Evolutionary conservation across 1,284 basidiomycete species (phyloP).

Genomic region (Papiliotrema laurentii): DNA sequence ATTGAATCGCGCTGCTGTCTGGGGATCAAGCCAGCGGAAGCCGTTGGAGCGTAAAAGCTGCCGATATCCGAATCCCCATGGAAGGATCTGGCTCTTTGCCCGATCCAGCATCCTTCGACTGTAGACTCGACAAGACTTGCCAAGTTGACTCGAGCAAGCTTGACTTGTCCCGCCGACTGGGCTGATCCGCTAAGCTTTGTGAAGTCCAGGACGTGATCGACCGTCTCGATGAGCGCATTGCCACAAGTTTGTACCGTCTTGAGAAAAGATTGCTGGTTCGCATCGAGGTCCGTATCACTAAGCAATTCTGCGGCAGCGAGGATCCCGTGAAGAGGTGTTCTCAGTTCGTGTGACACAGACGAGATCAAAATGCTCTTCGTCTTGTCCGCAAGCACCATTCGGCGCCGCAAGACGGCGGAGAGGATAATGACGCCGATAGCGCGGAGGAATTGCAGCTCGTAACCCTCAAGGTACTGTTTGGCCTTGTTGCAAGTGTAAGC

Average conservation of each 20-base stretch:
- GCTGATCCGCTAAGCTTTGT: conserved; percentile 85
- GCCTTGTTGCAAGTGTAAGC: conserved; percentile 77
- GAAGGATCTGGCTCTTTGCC: conserved; percentile 73
- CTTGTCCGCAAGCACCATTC: conserved; percentile 92
- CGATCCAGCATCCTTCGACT: conserved; percentile 92
- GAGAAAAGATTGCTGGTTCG: conserved; percentile 79
- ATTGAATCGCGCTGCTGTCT: conserved; percentile 49
- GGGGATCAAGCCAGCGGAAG: conserved; percentile 44
- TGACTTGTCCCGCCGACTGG: conserved; percentile 58
- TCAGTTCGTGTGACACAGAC: conserved; percentile 89
- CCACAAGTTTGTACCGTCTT: conserved; percentile 53
- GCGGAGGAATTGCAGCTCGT: conserved; percentile 85
- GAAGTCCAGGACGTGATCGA: conserved; percentile 95
- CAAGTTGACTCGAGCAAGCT: conserved; percentile 69
- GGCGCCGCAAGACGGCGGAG: conserved; percentile 83
- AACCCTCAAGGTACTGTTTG: conserved; percentile 80
- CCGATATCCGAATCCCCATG: conserved; percentile 72
- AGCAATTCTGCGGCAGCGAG: conserved; percentile 85
- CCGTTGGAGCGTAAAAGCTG: conserved; percentile 76
- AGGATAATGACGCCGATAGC: conserved; percentile 89
- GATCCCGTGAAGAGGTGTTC: conserved; percentile 85
- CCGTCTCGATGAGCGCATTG: conserved; percentile 55
- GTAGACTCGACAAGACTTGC: conserved; percentile 91
- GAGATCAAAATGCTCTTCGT: conserved; percentile 44
- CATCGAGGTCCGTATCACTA: conserved; percentile 72